Percentiles rank a stretch among this genome's conserved stretches.
Evolutionary conservation across 805 yeast genomes (phyloP).

Genomic region (Barnettozyma pratensis): DNA sequence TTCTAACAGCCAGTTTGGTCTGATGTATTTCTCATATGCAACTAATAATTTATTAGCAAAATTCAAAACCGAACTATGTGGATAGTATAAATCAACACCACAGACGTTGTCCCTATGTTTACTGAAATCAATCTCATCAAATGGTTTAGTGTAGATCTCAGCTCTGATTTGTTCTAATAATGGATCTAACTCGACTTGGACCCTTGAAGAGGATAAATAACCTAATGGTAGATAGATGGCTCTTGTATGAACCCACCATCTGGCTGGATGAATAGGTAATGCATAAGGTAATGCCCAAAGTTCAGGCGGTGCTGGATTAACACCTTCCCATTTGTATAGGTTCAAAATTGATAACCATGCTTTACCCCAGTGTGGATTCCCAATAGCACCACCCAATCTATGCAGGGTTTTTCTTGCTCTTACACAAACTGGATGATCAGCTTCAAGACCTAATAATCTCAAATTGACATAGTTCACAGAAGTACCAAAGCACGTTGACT

Average conservation of each 20-base stretch:
- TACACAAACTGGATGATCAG: slow-evolving; percentile 69
- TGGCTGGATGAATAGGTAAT: slow-evolving; percentile 84
- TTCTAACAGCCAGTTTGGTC: slow-evolving; percentile 70
- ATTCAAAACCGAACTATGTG: slow-evolving; percentile 71
- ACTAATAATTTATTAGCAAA: slow-evolving; percentile 54
- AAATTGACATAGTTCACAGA: slow-evolving; percentile 78
- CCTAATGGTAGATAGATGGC: slow-evolving; percentile 87
- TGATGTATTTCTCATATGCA: slow-evolving; percentile 60
- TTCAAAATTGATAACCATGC: slow-evolving; percentile 80
- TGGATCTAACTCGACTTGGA: slow-evolving; percentile 56
- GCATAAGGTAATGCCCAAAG: slow-evolving; percentile 81
- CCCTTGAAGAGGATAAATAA: slow-evolving; percentile 57
- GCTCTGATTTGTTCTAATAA: slow-evolving; percentile 59
- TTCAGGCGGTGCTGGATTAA: slow-evolving; percentile 97
- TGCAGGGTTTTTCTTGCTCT: slow-evolving; percentile 70
- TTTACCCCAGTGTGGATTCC: slow-evolving; percentile 97
- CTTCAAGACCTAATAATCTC: slow-evolving; percentile 70
- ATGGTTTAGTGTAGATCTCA: slow-evolving; percentile 74
- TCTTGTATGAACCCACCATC: slow-evolving; percentile 99
- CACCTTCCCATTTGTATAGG: slow-evolving; percentile 92
- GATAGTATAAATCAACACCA: slow-evolving; percentile 90
- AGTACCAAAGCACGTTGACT: slow-evolving; percentile 94
- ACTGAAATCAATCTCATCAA: slow-evolving; percentile 60
- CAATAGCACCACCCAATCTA: slow-evolving; percentile 82
- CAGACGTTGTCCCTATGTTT: slow-evolving; percentile 79